phyloP scores from a whole-genome alignment of 2,329 filamentous ascomycete species.

The Grosmannia clavigera region DNA sequence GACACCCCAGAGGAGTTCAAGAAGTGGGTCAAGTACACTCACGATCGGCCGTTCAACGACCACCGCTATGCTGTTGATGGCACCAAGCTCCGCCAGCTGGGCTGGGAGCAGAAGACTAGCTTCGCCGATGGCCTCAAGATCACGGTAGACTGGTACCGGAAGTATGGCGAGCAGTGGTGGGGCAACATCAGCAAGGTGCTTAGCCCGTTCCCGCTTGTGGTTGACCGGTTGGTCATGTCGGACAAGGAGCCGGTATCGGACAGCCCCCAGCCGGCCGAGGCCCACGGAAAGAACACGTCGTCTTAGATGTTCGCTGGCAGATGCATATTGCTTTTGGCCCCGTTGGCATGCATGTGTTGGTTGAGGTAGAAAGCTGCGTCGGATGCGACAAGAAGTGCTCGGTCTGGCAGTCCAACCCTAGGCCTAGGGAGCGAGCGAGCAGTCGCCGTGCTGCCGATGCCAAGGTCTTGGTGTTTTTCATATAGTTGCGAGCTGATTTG shows the following conservation, averaged over 20 bases:
- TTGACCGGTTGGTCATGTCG: slow-evolving; percentile 39
- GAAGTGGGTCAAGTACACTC: slow-evolving; percentile 60
- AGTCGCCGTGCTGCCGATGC: background rate
- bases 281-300: background rate
- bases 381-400: background rate
- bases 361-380: background rate
- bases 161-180: slow-evolving; percentile 58
- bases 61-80: slow-evolving; percentile 61
- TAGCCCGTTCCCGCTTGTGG: slow-evolving; percentile 53
- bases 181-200: slow-evolving; percentile 58
- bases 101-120: slow-evolving; percentile 55
- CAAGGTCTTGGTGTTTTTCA: background rate
- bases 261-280: slow-evolving; percentile 15
- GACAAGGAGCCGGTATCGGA: slow-evolving; percentile 30
- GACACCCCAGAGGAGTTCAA: slow-evolving; percentile 39
- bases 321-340: too few relatives aligned
- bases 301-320: background rate
- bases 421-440: background rate
- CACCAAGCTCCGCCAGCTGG: slow-evolving; percentile 51
- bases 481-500: background rate
- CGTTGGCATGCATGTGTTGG: background rate
- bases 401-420: background rate
- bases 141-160: slow-evolving; percentile 59
- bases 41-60: slow-evolving; percentile 70
- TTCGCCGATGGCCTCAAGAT: slow-evolving; percentile 50